Evolutionary conservation across 371 early-diverging fungal species (phyloP).

Genomic region (Conidiobolus incongruus): DNA sequence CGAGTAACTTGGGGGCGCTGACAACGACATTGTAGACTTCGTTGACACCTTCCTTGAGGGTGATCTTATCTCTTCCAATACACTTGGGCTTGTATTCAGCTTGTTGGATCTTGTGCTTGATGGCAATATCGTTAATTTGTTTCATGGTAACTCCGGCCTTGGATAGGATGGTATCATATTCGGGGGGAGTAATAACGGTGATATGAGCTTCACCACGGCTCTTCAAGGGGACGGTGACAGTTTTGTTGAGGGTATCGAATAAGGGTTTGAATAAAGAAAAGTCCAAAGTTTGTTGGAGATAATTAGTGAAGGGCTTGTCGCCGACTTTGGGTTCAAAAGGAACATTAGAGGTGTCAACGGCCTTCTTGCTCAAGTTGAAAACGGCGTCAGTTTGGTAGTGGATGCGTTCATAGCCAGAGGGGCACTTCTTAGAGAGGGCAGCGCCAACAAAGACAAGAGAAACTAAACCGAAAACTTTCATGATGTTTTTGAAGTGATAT

Average conservation of each 20-base stretch:
- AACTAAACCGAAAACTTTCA: too few species aligned
- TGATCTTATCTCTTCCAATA: slow-evolving; percentile 29
- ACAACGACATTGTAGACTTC: slow-evolving; percentile 20
- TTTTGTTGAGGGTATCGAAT: slow-evolving; percentile 22
- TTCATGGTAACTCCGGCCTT: slow-evolving; percentile 39
- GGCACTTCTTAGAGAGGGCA: too few species aligned
- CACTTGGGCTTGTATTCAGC: slow-evolving; percentile 28
- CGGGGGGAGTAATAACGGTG: slow-evolving; percentile 52
- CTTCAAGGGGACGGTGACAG: slow-evolving; percentile 13
- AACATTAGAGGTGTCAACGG: slow-evolving; percentile 1
- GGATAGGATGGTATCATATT: slow-evolving; percentile 25
- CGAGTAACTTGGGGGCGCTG: slow-evolving; percentile 11
- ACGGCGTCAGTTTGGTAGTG: too few species aligned
- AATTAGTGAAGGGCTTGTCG: slow-evolving; percentile 11
- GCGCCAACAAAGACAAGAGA: too few species aligned
- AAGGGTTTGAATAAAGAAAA: slow-evolving; percentile 26
- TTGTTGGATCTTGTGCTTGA: slow-evolving; percentile 21
- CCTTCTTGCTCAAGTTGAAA: not conserved
- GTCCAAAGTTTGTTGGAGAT: slow-evolving; percentile 37
- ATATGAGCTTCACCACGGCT: slow-evolving; percentile 50
- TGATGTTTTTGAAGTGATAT: too few species aligned
- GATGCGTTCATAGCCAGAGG: too few species aligned
- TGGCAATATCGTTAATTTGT: slow-evolving; percentile 36
- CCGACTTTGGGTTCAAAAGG: slow-evolving; percentile 5
- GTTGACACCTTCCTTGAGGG: slow-evolving; percentile 6